Conservation (phyloP, 2,329 filamentous ascomycete species). For the Microsporum canis region DNA sequence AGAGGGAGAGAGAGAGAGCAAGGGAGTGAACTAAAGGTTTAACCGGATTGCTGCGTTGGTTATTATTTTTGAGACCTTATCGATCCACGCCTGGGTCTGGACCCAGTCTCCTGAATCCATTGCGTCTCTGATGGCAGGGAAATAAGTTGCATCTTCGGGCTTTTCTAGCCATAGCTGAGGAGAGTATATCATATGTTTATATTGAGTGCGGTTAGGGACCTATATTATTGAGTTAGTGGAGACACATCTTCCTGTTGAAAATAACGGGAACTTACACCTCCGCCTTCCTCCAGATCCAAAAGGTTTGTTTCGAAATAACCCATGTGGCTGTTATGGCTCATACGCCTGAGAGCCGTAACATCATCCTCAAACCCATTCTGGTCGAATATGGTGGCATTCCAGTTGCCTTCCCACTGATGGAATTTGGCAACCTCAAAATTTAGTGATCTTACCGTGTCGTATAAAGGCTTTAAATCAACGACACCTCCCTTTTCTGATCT, state of each 20-base stretch:
- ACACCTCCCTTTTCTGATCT: conserved; percentile 14
- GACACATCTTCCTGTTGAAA: background rate
- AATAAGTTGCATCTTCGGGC: conserved; percentile 47
- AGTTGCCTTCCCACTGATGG: conserved; percentile 62
- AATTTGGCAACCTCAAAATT: conserved; percentile 53
- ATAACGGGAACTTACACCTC: conserved; percentile 53
- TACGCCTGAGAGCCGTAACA: conserved; percentile 53
- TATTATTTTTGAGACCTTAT: conserved; percentile 60
- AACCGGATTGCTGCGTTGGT: conserved; percentile 47
- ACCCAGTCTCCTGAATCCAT: conserved; percentile 61
- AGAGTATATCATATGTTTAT: conserved; percentile 84
- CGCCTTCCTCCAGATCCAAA: conserved; percentile 59
- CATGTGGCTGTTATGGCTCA: conserved; percentile 69
- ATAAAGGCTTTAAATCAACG: conserved; percentile 49
- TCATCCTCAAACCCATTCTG: conserved; percentile 66
- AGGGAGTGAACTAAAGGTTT: conserved; percentile 16
- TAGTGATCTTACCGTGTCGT: conserved; percentile 52
- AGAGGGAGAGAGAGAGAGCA: background rate
- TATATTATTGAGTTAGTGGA: conserved; percentile 24
- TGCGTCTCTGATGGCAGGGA: conserved; percentile 76
- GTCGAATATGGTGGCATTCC: conserved; percentile 61
- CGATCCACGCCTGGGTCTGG: conserved; percentile 54
- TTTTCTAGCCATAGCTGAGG: conserved; percentile 66
- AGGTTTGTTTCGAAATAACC: conserved; percentile 70
- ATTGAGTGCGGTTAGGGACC: conserved; percentile 80